A percentile compares a stretch with the other conserved stretches of the same genome.
phyloP scores from a whole-genome alignment of 1,284 basidiomycete genomes.

The Peniophora sp. region DNA sequence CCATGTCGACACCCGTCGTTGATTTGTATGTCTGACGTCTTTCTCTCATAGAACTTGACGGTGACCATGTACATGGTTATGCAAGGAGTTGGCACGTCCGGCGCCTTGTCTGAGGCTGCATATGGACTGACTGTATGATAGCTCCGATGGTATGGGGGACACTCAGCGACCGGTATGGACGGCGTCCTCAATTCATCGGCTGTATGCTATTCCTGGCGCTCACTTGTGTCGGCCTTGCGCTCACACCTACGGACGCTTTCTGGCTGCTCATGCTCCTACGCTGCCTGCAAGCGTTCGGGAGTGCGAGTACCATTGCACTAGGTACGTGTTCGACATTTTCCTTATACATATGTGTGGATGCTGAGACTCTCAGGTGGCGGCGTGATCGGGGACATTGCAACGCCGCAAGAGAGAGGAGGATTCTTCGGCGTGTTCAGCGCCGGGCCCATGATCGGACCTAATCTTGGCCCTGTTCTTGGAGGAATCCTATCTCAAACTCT shows the following conservation, averaged over 20 bases:
- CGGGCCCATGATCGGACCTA: conserved; percentile 31
- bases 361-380: conserved; percentile 22
- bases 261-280: conserved; percentile 41
- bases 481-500: conserved; percentile 48
- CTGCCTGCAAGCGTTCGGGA: conserved; percentile 38
- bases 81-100: conserved; percentile 58
- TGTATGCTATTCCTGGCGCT: conserved; percentile 32
- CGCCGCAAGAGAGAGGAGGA: conserved; percentile 28
- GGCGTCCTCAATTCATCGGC: conserved; percentile 35
- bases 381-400: conserved; percentile 31
- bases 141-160: conserved; percentile 39
- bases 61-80: conserved; percentile 76
- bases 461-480: conserved; percentile 41
- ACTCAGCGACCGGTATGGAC: conserved; percentile 35
- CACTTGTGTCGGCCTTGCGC: conserved; percentile 39
- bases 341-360: neutral
- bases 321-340: conserved; percentile 16
- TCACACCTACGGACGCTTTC: conserved; percentile 35
- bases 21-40: too few species aligned
- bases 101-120: neutral
- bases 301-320: conserved; percentile 35
- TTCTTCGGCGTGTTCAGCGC: conserved; percentile 29
- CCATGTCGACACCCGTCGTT: too few species aligned
- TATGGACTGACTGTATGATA: conserved; percentile 7
- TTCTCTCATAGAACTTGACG: conserved; percentile 57